These are phyloP conservation scores for Kwoniella shandongensis DNA, from an alignment of 768 basidiomycete genomes.

Conservation along the genomic window DNA sequence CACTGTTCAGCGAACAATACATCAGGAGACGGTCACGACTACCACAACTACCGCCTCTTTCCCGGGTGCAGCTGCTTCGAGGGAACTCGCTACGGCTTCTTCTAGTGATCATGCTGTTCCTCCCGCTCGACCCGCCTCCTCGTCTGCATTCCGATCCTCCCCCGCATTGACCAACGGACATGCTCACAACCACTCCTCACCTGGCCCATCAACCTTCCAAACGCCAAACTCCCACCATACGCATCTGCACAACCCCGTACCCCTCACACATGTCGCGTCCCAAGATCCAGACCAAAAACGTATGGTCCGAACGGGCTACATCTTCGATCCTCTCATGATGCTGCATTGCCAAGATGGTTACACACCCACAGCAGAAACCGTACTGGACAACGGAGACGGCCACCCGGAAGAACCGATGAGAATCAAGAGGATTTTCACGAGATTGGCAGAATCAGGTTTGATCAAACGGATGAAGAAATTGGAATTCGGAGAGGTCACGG, in stretches of 20 bases:
- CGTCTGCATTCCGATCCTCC: background rate
- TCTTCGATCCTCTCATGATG: slow-evolving; percentile 85
- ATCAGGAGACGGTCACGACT: slow-evolving; percentile 11
- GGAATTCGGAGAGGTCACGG: slow-evolving; percentile 69
- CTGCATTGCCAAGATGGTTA: slow-evolving; percentile 63
- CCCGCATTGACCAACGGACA: background rate
- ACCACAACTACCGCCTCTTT: slow-evolving; percentile 5
- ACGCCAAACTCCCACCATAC: background rate
- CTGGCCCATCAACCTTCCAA: slow-evolving; percentile 5
- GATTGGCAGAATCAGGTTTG: slow-evolving; percentile 64
- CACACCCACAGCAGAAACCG: slow-evolving; percentile 33
- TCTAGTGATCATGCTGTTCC: background rate
- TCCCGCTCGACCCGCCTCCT: background rate
- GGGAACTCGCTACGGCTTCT: background rate
- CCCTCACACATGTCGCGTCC: background rate
- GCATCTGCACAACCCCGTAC: background rate
- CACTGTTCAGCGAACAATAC: background rate
- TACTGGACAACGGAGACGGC: slow-evolving; percentile 56
- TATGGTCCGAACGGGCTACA: slow-evolving; percentile 66
- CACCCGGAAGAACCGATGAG: slow-evolving; percentile 78
- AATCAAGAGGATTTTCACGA: slow-evolving; percentile 71
- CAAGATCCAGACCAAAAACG: background rate
- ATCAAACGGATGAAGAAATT: slow-evolving; percentile 73
- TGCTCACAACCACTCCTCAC: background rate
- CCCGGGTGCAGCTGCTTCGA: background rate